Evolutionary conservation across 306 rosid genomes (phyloP).

Genomic region (Quercus bicolor): DNA sequence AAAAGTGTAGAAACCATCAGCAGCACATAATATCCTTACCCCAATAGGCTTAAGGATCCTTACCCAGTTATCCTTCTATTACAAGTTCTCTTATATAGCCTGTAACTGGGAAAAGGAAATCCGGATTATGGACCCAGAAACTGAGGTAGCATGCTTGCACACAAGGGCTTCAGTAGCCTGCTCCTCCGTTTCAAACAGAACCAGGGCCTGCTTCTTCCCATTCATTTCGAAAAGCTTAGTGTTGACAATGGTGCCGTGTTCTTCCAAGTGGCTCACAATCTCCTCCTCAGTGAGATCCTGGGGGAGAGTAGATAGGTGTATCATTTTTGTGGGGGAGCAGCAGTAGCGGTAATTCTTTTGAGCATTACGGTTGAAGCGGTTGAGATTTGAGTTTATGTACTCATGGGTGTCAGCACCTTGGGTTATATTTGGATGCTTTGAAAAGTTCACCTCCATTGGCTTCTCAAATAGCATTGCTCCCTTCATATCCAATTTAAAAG

Average conservation of each 20-base stretch:
- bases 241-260: constrained; percentile 70
- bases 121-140: constrained; percentile 71
- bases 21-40: constrained; percentile 55
- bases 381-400: constrained; percentile 84
- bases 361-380: constrained; percentile 96
- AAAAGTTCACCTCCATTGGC: constrained; percentile 90
- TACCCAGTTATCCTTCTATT: constrained; percentile 25
- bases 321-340: constrained; percentile 94
- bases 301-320: constrained; percentile 89
- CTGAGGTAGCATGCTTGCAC: constrained; percentile 88
- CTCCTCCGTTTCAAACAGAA: constrained; percentile 89
- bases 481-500: constrained; percentile 34
- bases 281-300: constrained; percentile 89
- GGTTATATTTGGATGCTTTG: constrained; percentile 81
- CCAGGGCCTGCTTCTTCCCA: constrained; percentile 93
- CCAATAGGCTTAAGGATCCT: constrained; percentile 40
- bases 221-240: constrained; percentile 94
- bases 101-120: constrained; percentile 97
- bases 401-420: constrained; percentile 96
- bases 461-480: constrained; percentile 87
- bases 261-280: constrained; percentile 71
- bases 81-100: constrained; percentile 41
- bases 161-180: constrained; percentile 96
- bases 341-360: constrained; percentile 97
- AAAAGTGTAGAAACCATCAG: constrained; percentile 39